Evolutionary conservation across 768 basidiomycete species (phyloP), one percentile per base, ranked within the genome.

Genomic region (Lepiota venenata): DNA sequence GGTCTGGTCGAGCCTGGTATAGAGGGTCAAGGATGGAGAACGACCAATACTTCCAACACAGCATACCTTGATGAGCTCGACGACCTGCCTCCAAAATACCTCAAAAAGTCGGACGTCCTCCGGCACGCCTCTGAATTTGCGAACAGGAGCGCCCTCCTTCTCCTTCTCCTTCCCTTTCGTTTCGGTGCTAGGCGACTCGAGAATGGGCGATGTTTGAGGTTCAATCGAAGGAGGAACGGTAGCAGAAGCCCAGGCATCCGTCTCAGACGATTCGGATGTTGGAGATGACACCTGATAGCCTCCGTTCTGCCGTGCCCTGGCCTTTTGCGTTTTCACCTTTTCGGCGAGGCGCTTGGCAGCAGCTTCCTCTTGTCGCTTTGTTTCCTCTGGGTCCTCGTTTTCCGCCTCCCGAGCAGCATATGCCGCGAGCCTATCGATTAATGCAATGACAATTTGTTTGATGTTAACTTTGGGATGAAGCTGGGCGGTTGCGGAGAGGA

Each of bases 381-480:
- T 91, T 73, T 96, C 94, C 60, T 97, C 96, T 0, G 95, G 93
- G 61, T 93, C 88, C 66, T 98, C 97, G 61, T 74, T 96, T 75
- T 99, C 97, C 0, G 97, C 95, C 70, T 99, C 97, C 2, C 96
- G 83, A 1, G 97, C 96, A 42, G 97, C 97, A 64, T 95, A 98
- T 1, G 93, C 86, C 0, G 97, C 97, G 11, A 99, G 76, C 12
- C 96, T 84, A 71, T 99, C 97, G 61, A 99, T 97, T 25, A 99
- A 80, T 0, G 96, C 92, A 47, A 99, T 99, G 52, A 98, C 97
- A 60, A 99, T 98, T 58, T 89, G 82, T 72, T 99, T 98, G 74
- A 98, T 98, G 71, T 97, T 97, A 63, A 98, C 97, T 66, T 96
- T 93, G 47, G 95, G 94, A 66, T 99, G 97, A 2, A 98, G 80